These are phyloP conservation scores for Populus simonii DNA, from an alignment of 345 rosid species.

Conservation along the genomic window DNA sequence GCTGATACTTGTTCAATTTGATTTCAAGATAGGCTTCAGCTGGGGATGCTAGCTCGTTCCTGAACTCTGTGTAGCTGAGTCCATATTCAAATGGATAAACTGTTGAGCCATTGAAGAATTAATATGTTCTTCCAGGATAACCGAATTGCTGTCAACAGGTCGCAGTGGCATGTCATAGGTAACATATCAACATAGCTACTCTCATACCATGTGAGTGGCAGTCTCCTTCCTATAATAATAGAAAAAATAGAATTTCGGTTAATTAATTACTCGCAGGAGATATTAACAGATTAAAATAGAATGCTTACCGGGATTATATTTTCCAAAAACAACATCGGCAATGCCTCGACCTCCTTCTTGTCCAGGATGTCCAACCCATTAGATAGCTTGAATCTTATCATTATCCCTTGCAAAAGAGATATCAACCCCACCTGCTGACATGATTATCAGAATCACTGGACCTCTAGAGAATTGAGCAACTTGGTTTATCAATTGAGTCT, in stretches of 20 bases:
- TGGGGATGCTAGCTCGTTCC: neutral
- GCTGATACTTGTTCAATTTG: slow-evolving; percentile 8
- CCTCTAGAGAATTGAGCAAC: slow-evolving; percentile 40
- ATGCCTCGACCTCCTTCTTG: slow-evolving; percentile 64
- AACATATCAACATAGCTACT: slow-evolving; percentile 30
- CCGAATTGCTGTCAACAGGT: slow-evolving; percentile 31
- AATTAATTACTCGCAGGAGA: too few relatives aligned
- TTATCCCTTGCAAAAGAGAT: slow-evolving; percentile 40
- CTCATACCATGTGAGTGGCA: slow-evolving; percentile 47
- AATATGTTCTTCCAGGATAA: slow-evolving; percentile 58
- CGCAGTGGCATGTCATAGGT: slow-evolving; percentile 58
- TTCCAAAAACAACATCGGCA: slow-evolving; percentile 55
- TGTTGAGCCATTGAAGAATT: slow-evolving; percentile 45
- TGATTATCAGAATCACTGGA: slow-evolving; percentile 52
- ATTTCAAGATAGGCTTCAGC: neutral
- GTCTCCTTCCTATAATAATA: slow-evolving; percentile 40
- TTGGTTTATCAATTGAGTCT: slow-evolving; percentile 42
- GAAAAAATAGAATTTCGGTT: neutral
- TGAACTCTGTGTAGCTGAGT: slow-evolving; percentile 43
- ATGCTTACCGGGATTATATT: slow-evolving; percentile 53
- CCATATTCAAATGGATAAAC: slow-evolving; percentile 50
- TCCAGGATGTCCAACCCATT: slow-evolving; percentile 71
- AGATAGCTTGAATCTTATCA: slow-evolving; percentile 28
- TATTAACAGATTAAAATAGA: neutral
- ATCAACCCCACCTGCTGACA: slow-evolving; percentile 56